These are phyloP conservation scores for Mycena vulgaris DNA, from an alignment of 768 basidiomycete genomes.

Conservation along the genomic window DNA sequence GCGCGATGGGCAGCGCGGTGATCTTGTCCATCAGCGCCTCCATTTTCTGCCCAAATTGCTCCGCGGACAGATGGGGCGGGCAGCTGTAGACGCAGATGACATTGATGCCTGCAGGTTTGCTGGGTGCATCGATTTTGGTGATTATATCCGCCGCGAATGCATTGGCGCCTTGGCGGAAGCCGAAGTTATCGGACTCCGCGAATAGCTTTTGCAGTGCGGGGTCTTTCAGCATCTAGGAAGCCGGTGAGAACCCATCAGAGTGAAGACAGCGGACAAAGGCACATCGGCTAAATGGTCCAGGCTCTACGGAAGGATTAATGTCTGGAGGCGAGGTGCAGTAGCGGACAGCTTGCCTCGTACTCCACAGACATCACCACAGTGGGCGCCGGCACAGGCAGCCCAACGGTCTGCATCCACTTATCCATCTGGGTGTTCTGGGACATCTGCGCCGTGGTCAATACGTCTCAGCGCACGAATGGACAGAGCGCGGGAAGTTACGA, in stretches of 20 bases:
- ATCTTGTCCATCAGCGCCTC: slow-evolving; percentile 25
- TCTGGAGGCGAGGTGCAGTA: not conserved
- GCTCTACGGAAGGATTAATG: not conserved
- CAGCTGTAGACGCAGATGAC: slow-evolving; percentile 19
- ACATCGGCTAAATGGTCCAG: slow-evolving; percentile 22
- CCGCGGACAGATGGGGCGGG: slow-evolving; percentile 21
- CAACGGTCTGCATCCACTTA: slow-evolving; percentile 21
- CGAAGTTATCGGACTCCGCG: slow-evolving; percentile 26
- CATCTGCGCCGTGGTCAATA: slow-evolving; percentile 10
- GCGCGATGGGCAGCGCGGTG: slow-evolving; percentile 8
- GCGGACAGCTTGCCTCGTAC: slow-evolving; percentile 12
- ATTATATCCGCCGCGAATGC: slow-evolving; percentile 27
- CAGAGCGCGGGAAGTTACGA: slow-evolving; percentile 3
- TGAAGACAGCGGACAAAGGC: not conserved
- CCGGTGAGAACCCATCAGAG: not conserved
- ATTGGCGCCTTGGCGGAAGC: slow-evolving; percentile 25
- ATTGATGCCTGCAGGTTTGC: not conserved
- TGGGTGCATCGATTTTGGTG: slow-evolving; percentile 19
- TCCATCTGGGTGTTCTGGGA: slow-evolving; percentile 27
- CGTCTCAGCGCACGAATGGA: not conserved
- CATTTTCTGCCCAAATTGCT: slow-evolving; percentile 22
- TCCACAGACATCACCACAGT: slow-evolving; percentile 33
- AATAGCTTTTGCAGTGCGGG: slow-evolving; percentile 25
- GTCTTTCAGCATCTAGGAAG: slow-evolving; percentile 29
- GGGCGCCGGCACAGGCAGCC: slow-evolving; percentile 20